These are phyloP conservation scores for Knufia petricola DNA, from an alignment of 2,329 filamentous ascomycete genomes.

Conservation along the genomic window DNA sequence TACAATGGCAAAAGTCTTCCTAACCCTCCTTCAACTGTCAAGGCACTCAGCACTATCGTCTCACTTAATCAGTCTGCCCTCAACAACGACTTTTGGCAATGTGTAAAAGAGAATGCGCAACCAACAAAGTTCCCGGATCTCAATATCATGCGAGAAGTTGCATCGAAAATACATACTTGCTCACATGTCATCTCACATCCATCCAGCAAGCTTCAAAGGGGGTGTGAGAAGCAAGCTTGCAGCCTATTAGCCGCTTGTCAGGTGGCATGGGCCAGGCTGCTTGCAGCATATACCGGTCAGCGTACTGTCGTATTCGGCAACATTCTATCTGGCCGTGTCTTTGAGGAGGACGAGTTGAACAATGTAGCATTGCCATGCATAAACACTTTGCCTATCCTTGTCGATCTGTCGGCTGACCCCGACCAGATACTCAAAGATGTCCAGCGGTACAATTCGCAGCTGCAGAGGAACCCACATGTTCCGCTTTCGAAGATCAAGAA, in stretches of 20 bases:
- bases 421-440: constrained; percentile 50
- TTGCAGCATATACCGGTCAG: constrained; percentile 71
- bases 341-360: constrained; percentile 47
- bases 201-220: constrained; percentile 29
- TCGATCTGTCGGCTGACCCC: constrained; percentile 47
- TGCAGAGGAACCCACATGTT: constrained; percentile 62
- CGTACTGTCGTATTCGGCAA: constrained; percentile 64
- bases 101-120: constrained; percentile 42
- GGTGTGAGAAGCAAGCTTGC: constrained; percentile 50
- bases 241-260: constrained; percentile 68
- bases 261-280: constrained; percentile 65
- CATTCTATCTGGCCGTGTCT: constrained; percentile 64
- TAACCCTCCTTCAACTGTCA: constrained; percentile 9
- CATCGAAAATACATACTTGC: too few species aligned
- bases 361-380: constrained; percentile 65
- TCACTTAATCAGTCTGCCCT: constrained; percentile 32
- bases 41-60: constrained; percentile 36
- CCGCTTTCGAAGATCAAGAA: constrained; percentile 63
- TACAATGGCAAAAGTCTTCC: constrained; percentile 26
- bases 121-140: constrained; percentile 68
- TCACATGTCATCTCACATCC: too few species aligned
- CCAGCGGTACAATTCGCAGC: constrained; percentile 53
- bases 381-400: constrained; percentile 65
- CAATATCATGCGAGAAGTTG: constrained; percentile 47
- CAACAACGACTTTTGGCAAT: constrained; percentile 53